Conservation (phyloP, 23 red algal genomes). For the Pyropia yezoensis region DNA sequence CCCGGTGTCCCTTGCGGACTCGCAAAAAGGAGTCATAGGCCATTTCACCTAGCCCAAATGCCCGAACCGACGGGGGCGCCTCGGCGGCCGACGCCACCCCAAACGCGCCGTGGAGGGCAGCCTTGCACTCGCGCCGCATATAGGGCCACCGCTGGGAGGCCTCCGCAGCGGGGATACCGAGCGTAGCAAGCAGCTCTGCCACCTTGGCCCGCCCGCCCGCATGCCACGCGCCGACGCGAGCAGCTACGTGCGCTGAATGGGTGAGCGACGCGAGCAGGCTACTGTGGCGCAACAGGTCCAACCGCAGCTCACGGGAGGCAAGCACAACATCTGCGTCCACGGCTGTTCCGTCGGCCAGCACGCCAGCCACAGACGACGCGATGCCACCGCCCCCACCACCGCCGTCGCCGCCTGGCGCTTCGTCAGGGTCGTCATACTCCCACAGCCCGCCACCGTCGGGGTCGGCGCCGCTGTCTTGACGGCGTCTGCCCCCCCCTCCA, state of each 20-base stretch:
- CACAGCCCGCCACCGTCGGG: too few relatives aligned
- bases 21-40: constrained; percentile 58
- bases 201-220: constrained; percentile 56
- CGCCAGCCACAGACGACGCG: too few relatives aligned
- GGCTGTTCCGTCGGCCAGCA: too few relatives aligned
- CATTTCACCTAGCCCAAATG: constrained; percentile 48
- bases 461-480: too few relatives aligned
- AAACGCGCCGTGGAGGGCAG: constrained; percentile 25
- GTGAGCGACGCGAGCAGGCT: constrained; percentile 67
- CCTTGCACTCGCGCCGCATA: constrained; percentile 51
- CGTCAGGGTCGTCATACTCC: too few relatives aligned
- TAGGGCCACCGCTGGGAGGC: constrained; percentile 80
- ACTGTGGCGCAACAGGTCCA: constrained; percentile 94
- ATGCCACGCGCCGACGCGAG: constrained; percentile 64
- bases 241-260: constrained; percentile 42
- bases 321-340: too few relatives aligned
- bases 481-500: too few relatives aligned
- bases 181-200: constrained; percentile 74
- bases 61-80: constrained; percentile 20
- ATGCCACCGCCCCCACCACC: too few relatives aligned
- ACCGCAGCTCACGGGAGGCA: constrained; percentile 32
- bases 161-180: constrained; percentile 77
- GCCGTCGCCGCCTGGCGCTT: too few relatives aligned
- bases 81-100: too few relatives aligned
- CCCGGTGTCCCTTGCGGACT: constrained; percentile 33